These are phyloP conservation scores for Ogataea pignaliae DNA, from an alignment of 805 yeast species.

Conservation along the genomic window DNA sequence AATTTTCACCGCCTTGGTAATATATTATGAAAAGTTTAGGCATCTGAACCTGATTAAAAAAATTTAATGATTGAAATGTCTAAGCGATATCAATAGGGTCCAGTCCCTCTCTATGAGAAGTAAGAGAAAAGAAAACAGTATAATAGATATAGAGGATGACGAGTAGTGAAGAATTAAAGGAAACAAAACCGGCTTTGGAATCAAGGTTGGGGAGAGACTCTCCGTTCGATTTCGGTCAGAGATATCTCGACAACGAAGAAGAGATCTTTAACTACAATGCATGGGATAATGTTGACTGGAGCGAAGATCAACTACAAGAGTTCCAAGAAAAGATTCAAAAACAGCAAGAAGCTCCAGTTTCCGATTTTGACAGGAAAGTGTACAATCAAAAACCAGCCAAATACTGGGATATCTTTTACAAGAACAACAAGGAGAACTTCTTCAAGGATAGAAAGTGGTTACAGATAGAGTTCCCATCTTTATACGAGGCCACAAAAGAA, in stretches of 20 bases:
- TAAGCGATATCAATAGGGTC: no score
- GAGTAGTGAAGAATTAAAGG: conserved; percentile 1
- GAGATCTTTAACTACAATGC: conserved; percentile 94
- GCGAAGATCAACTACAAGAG: conserved; percentile 74
- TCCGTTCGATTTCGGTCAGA: conserved; percentile 90
- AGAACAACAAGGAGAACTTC: conserved; percentile 86
- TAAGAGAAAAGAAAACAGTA: no score
- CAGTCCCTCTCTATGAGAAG: no score
- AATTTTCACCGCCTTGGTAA: no score
- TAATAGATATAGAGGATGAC: no score
- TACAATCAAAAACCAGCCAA: conserved; percentile 85
- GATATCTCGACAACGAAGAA: conserved; percentile 63
- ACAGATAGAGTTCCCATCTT: conserved; percentile 84
- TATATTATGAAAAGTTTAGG: no score
- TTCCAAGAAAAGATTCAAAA: conserved; percentile 70
- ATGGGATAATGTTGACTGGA: conserved; percentile 98
- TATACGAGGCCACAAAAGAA: conserved; percentile 72
- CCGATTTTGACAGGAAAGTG: conserved; percentile 73
- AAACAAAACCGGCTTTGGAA: conserved; percentile 41
- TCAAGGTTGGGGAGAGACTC: conserved; percentile 75
- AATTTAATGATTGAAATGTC: no score
- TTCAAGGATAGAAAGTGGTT: conserved; percentile 97
- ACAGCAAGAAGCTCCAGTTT: conserved; percentile 82
- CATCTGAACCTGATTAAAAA: no score
- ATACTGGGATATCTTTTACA: conserved; percentile 93